Conservation (phyloP, 2,329 filamentous ascomycete genomes). For the Fusarium virguliforme region DNA sequence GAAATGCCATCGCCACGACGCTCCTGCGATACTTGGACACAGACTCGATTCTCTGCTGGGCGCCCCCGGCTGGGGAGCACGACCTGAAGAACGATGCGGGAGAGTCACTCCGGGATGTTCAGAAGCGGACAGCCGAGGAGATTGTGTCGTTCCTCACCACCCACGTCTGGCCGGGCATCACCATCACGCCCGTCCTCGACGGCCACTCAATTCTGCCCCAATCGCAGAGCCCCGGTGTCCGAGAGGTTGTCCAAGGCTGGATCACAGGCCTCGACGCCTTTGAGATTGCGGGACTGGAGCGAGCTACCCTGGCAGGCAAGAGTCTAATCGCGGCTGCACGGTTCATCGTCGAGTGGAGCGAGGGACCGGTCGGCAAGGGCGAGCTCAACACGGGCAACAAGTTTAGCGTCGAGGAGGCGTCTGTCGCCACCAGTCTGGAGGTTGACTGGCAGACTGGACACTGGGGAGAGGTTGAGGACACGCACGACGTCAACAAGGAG, state of each 20-base stretch:
- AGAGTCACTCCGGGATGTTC: conserved; percentile 78
- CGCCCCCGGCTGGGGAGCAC: conserved; percentile 67
- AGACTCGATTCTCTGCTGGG: conserved; percentile 95
- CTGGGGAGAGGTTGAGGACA: conserved; percentile 99
- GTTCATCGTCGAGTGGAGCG: conserved; percentile 89
- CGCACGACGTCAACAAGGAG: conserved; percentile 95
- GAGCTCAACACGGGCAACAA: conserved; percentile 52
- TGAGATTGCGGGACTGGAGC: conserved; percentile 90
- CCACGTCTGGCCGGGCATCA: conserved; percentile 86
- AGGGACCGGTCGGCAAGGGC: conserved; percentile 73
- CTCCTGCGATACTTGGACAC: conserved; percentile 91
- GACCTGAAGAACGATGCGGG: conserved; percentile 64
- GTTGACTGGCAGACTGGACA: conserved; percentile 90
- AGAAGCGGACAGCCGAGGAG: conserved; percentile 78
- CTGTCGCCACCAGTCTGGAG: conserved; percentile 83
- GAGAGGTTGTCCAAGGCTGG: conserved; percentile 85
- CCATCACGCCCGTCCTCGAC: conserved; percentile 86
- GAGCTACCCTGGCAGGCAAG: conserved; percentile 88
- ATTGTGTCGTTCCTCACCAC: conserved; percentile 81
- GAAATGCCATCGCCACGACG: conserved; percentile 75
- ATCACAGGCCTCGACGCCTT: conserved; percentile 79
- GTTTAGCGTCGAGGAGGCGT: conserved; percentile 89
- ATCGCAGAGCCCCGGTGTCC: conserved; percentile 81
- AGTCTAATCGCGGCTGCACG: conserved; percentile 84
- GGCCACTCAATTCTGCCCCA: conserved; percentile 81